Percentiles rank a stretch among this genome's conserved stretches.
phyloP scores from a whole-genome alignment of 768 basidiomycete species.

The Pleurotus eryngii region DNA sequence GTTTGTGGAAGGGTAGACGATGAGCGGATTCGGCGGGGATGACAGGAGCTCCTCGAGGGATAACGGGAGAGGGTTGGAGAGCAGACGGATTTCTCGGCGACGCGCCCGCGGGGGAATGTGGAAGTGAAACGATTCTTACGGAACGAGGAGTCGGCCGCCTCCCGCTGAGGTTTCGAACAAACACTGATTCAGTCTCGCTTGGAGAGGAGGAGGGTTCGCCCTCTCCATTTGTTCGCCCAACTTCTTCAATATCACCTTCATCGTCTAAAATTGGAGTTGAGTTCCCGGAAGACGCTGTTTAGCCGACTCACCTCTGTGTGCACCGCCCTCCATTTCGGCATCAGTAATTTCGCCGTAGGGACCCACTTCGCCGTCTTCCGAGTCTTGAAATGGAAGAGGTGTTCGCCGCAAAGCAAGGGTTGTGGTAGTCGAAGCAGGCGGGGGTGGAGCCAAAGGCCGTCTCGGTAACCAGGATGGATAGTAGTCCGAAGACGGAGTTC shows the following conservation, averaged over 20 bases:
- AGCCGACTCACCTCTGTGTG: too few species aligned
- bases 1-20: conserved; percentile 32
- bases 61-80: neutral
- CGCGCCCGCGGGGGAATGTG: conserved; percentile 36
- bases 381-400: conserved; percentile 5
- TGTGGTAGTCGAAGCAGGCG: conserved; percentile 21
- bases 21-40: conserved; percentile 31
- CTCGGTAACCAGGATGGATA: conserved; percentile 86
- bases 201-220: conserved; percentile 63
- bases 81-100: neutral
- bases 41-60: neutral
- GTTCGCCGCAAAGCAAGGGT: neutral
- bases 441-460: conserved; percentile 73
- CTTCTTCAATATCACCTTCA: conserved; percentile 2
- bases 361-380: neutral
- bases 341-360: conserved; percentile 2
- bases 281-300: too few species aligned
- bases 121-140: conserved; percentile 75
- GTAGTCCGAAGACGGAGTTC: conserved; percentile 43
- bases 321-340: neutral
- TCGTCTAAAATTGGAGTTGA: neutral
- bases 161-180: conserved; percentile 47
- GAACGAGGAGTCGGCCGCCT: conserved; percentile 78
- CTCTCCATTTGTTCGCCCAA: conserved; percentile 13
- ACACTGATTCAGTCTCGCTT: conserved; percentile 29